Evolutionary conservation across 2,329 filamentous ascomycete species (phyloP).

Genomic region (Verruconis gallopava): DNA sequence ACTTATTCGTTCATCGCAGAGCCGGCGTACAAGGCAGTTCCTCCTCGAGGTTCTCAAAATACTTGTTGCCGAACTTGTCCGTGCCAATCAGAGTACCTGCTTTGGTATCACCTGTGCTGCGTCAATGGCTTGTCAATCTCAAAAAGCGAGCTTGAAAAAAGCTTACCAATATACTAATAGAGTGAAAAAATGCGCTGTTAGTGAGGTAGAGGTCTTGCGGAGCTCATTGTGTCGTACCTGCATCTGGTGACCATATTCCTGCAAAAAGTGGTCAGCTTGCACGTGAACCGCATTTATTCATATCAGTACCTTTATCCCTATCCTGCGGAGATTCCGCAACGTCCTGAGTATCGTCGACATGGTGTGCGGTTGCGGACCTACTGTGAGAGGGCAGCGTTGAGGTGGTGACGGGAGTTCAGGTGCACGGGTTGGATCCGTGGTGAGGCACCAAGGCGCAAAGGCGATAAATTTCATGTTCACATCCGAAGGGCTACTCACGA

Average conservation of each 20-base stretch:
- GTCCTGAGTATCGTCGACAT: constrained; percentile 93
- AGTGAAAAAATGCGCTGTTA: constrained; percentile 10
- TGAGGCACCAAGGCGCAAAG: neutral
- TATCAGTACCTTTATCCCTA: constrained; percentile 64
- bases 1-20: constrained; percentile 8
- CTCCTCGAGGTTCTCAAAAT: constrained; percentile 79
- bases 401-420: neutral
- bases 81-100: constrained; percentile 70
- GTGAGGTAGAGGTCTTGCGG: constrained; percentile 17
- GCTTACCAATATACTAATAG: constrained; percentile 25
- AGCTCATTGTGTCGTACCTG: constrained; percentile 51
- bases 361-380: constrained; percentile 18
- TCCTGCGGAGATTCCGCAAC: constrained; percentile 70
- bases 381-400: too few species aligned
- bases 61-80: constrained; percentile 95
- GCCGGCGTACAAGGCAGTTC: constrained; percentile 67
- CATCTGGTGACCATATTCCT: constrained; percentile 90
- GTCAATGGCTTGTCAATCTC: constrained; percentile 5
- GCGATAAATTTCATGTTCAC: too few species aligned
- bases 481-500: too few species aligned
- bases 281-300: neutral
- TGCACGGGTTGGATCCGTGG: constrained; percentile 12
- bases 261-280: constrained; percentile 21
- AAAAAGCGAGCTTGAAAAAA: neutral
- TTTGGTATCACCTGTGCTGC: constrained; percentile 76